Conservation (phyloP, 345 rosid species). For the Geranium brycei region DNA sequence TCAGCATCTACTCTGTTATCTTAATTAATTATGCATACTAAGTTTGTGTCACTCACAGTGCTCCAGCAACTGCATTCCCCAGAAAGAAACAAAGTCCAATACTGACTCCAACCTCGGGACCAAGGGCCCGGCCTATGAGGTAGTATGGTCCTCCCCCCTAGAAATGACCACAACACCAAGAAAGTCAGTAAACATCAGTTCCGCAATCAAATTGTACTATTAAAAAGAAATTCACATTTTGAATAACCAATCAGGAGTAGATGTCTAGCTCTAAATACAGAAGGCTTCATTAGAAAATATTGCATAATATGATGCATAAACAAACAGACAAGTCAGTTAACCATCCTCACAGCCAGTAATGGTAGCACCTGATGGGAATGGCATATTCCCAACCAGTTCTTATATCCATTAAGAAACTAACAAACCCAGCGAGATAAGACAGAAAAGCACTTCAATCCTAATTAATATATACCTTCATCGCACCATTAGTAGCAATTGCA, state of each 20-base stretch:
- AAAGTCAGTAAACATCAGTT: conserved; percentile 10
- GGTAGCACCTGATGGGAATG: background rate
- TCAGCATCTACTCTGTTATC: background rate
- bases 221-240: background rate
- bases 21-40: conserved; percentile 6
- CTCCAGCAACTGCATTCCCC: conserved; percentile 99
- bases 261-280: background rate
- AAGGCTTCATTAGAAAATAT: too few species aligned
- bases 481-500: conserved; percentile 99
- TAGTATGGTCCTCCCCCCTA: conserved; percentile 99
- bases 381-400: background rate
- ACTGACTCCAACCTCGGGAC: conserved; percentile 99
- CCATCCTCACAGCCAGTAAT: background rate
- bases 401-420: background rate
- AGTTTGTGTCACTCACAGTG: conserved; percentile 54
- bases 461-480: conserved; percentile 67
- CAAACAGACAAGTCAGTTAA: background rate
- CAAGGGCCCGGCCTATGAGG: conserved; percentile 99
- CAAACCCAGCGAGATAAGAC: background rate
- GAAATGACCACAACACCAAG: conserved; percentile 11
- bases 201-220: background rate
- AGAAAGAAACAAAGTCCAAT: conserved; percentile 98
- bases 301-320: background rate
- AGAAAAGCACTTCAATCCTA: background rate
- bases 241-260: background rate